A percentile compares a stretch with the other conserved stretches of the same genome.
phyloP scores from a whole-genome alignment of 1,139 yeast species.

The Taphrina flavorubra region DNA sequence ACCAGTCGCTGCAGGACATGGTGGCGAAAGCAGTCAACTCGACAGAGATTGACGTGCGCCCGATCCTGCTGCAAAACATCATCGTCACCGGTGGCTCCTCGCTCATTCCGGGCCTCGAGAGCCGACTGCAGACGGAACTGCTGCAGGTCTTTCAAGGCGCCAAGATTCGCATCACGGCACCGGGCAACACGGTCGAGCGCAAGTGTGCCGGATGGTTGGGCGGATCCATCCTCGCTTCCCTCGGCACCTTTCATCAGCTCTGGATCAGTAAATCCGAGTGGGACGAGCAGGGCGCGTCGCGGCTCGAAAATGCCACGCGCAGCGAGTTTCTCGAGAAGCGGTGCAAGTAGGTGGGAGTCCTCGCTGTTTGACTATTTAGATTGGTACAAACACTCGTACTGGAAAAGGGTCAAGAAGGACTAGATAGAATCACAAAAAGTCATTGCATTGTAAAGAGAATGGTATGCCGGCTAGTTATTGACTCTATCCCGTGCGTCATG shows the following conservation, averaged over 20 bases:
- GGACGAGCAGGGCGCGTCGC: constrained; percentile 78
- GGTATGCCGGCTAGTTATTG: background rate
- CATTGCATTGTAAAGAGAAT: no score
- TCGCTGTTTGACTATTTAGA: background rate
- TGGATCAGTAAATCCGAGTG: constrained; percentile 94
- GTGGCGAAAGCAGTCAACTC: constrained; percentile 67
- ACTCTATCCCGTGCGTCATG: background rate
- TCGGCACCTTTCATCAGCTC: constrained; percentile 91
- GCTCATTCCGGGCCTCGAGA: constrained; percentile 84
- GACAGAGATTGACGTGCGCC: constrained; percentile 86
- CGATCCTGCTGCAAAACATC: constrained; percentile 88
- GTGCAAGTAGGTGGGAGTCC: constrained; percentile 16
- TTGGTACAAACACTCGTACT: background rate
- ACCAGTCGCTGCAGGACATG: constrained; percentile 52
- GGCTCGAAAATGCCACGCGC: constrained; percentile 25
- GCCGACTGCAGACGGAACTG: constrained; percentile 76
- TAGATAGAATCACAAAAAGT: no score
- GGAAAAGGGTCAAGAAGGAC: no score
- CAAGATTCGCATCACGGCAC: constrained; percentile 84
- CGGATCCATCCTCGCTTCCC: constrained; percentile 85
- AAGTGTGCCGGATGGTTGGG: constrained; percentile 93
- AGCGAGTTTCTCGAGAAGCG: constrained; percentile 30
- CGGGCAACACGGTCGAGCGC: constrained; percentile 84
- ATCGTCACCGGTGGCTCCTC: constrained; percentile 91
- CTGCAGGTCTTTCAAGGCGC: constrained; percentile 82